Evolutionary conservation across 2,329 filamentous ascomycete species (phyloP).

Genomic region (Aquanectria penicillioides): DNA sequence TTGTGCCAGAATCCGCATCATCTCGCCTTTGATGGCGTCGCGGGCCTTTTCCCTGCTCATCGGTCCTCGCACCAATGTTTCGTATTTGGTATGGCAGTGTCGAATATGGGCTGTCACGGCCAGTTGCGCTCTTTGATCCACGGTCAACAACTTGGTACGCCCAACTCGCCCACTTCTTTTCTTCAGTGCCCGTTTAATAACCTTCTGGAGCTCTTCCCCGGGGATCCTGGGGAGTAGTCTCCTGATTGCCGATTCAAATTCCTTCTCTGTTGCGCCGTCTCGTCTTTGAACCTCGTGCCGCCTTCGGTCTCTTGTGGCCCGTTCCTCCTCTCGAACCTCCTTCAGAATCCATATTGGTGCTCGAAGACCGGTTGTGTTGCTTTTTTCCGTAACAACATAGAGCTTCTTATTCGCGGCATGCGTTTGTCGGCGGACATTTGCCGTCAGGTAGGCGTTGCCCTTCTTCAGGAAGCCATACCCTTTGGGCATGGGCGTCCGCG

Average conservation of each 20-base stretch:
- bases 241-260: slow-evolving; percentile 8
- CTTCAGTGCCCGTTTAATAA: slow-evolving; percentile 6
- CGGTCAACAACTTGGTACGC: not conserved
- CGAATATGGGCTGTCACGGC: slow-evolving; percentile 15
- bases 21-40: not conserved
- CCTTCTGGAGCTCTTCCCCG: slow-evolving; percentile 2
- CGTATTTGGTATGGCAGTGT: slow-evolving; percentile 15
- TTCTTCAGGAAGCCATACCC: slow-evolving; percentile 19
- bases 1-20: not conserved
- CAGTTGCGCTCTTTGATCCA: slow-evolving; percentile 5
- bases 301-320: slow-evolving; percentile 4
- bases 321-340: slow-evolving; percentile 4
- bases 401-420: slow-evolving; percentile 7
- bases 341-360: slow-evolving; percentile 18
- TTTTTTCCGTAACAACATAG: slow-evolving; percentile 3
- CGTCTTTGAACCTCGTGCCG: slow-evolving; percentile 1
- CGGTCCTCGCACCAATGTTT: not conserved
- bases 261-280: slow-evolving; percentile 5
- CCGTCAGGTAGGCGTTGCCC: slow-evolving; percentile 8
- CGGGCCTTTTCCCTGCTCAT: slow-evolving; percentile 5
- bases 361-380: not conserved
- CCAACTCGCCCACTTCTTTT: slow-evolving; percentile 20
- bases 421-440: slow-evolving; percentile 14
- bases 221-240: slow-evolving; percentile 9
- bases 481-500: slow-evolving; percentile 7